These are phyloP conservation scores for Aspergillus incahuasiensis DNA, from an alignment of 495 filamentous ascomycete genomes.

Conservation along the genomic window DNA sequence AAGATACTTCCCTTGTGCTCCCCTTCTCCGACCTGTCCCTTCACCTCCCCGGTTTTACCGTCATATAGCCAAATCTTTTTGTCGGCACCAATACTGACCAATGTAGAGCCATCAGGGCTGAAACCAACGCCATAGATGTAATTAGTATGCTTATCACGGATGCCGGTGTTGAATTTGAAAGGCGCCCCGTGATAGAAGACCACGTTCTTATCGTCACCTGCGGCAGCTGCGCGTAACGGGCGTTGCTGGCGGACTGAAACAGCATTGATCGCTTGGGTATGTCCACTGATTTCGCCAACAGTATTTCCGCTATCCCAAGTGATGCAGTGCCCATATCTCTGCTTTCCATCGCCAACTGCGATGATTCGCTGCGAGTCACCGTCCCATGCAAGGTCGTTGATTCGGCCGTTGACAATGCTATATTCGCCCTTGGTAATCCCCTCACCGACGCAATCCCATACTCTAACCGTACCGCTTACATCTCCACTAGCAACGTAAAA, in stretches of 20 bases:
- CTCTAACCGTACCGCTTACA: conserved; percentile 71
- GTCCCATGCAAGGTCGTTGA: conserved; percentile 96
- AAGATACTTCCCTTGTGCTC: conserved; percentile 92
- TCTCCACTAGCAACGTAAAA: conserved; percentile 96
- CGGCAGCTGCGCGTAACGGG: conserved; percentile 85
- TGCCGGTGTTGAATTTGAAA: conserved; percentile 81
- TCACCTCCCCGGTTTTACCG: conserved; percentile 85
- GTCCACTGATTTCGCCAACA: conserved; percentile 88
- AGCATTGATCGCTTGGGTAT: conserved; percentile 83
- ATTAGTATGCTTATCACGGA: conserved; percentile 75
- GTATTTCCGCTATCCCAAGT: conserved; percentile 94
- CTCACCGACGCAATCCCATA: conserved; percentile 73
- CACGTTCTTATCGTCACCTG: conserved; percentile 78
- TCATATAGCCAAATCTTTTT: conserved; percentile 89
- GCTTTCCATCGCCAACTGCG: conserved; percentile 90
- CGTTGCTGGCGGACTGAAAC: conserved; percentile 87
- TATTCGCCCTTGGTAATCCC: conserved; percentile 74
- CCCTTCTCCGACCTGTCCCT: conserved; percentile 70
- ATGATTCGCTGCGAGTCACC: conserved; percentile 95
- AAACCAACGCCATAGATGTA: conserved; percentile 87
- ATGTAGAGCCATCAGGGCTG: conserved; percentile 76
- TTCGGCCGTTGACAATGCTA: conserved; percentile 86
- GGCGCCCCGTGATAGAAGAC: conserved; percentile 92
- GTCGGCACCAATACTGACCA: conserved; percentile 89
- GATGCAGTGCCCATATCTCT: conserved; percentile 90